Percentiles rank a stretch among this genome's conserved stretches.
These are phyloP conservation scores for Pythium aphanidermatum DNA, from an alignment of 352 stramenopile genomes.

Conservation along the genomic window DNA sequence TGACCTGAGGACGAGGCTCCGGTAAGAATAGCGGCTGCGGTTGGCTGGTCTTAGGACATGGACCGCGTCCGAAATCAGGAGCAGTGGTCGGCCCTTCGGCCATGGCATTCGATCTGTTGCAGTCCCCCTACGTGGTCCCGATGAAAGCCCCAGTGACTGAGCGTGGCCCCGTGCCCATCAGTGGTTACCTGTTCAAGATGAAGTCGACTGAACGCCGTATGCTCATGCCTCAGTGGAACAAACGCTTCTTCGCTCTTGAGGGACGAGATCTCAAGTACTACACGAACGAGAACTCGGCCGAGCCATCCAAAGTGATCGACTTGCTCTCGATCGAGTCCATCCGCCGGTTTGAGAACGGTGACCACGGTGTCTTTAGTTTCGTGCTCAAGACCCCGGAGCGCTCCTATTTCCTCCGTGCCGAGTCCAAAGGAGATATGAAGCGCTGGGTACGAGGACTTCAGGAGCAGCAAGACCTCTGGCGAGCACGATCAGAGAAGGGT, in stretches of 20 bases:
- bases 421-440: slow-evolving; percentile 86
- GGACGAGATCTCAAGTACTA: slow-evolving; percentile 80
- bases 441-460: slow-evolving; percentile 76
- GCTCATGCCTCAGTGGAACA: slow-evolving; percentile 76
- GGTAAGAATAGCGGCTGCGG: too few relatives aligned
- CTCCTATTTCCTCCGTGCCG: slow-evolving; percentile 75
- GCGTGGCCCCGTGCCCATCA: slow-evolving; percentile 64
- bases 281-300: slow-evolving; percentile 41
- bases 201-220: slow-evolving; percentile 52
- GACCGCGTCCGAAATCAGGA: too few relatives aligned
- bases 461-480: slow-evolving; percentile 81
- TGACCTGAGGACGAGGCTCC: too few relatives aligned
- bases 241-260: slow-evolving; percentile 75
- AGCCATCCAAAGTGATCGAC: slow-evolving; percentile 69
- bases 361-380: slow-evolving; percentile 77
- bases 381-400: slow-evolving; percentile 70
- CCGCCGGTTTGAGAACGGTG: slow-evolving; percentile 73
- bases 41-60: too few relatives aligned
- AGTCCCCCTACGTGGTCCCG: too few relatives aligned
- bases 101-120: too few relatives aligned
- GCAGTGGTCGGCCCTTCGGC: too few relatives aligned
- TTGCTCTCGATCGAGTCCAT: slow-evolving; percentile 72
- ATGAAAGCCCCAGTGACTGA: slow-evolving; percentile 49
- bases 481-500: slow-evolving; percentile 36
- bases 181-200: slow-evolving; percentile 82